Base-by-base conservation (phyloP, 495 filamentous ascomycete genomes). In the Neurospora tetraspora region DNA sequence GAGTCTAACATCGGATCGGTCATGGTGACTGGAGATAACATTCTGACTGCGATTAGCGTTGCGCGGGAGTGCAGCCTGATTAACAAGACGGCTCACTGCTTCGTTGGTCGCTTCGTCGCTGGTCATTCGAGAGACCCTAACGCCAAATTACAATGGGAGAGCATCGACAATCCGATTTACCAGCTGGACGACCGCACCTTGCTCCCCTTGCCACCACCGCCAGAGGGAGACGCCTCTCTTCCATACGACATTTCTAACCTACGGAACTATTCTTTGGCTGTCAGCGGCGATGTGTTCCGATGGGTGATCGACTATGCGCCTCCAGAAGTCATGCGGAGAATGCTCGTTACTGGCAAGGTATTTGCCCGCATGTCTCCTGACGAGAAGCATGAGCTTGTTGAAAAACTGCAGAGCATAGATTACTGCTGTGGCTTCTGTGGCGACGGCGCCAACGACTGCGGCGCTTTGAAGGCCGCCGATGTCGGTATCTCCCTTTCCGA, bases 1-100 rank as follows among this genome's bases (percentile, higher is more conserved):
- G 83, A 90, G 65, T 95, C 96, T 12, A 91, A 91, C 36, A 97
- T 99, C 74, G 90, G 93, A 36, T 92, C 91, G 40, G 89, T 97
- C 71, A 99, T 99, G 96, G 97, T 96, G 74, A 99, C 96, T 1
- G 96, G 96, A 69, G 96, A 99, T 83, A 99, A 99, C 73, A 98
- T 99, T 72, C 85, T 98, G 53, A 99, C 96, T 18, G 96, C 96
- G 18, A 92, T 99, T 76, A 97, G 94, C 78, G 96, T 99, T 73
- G 96, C 95, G 7, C 89, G 94, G 76, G 94, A 99, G 79, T 98
- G 96, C 81, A 86, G 89, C 71, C 85, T 99, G 72, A 89, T 99
- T 71, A 89, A 93, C 73, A 87, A 85, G 71, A 88, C 88, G 65
- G 92, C 94, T 5, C 92, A 94, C 71, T 97, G 95, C 80, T 99